These are phyloP conservation scores for Russula brevipes DNA, from an alignment of 768 basidiomycete species.

Conservation along the genomic window DNA sequence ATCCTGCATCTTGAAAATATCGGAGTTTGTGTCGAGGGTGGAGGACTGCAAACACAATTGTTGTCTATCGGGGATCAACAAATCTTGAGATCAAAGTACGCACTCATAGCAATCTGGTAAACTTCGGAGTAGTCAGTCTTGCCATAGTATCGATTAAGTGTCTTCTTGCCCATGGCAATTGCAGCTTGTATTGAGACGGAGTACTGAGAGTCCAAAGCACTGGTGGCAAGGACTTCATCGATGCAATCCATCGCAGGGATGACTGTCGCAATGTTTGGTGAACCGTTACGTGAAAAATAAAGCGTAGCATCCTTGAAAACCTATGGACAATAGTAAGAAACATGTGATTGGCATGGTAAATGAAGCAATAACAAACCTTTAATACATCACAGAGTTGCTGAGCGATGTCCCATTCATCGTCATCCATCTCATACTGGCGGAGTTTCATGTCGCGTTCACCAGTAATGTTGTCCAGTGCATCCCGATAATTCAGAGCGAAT, in stretches of 20 bases:
- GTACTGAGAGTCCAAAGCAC: too few relatives aligned
- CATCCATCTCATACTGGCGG: neutral
- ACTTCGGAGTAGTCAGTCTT: neutral
- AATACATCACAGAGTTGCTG: neutral
- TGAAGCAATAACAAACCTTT: neutral
- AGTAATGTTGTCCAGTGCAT: slow-evolving; percentile 26
- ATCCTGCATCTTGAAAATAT: too few relatives aligned
- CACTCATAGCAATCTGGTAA: neutral
- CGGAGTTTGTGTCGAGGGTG: too few relatives aligned
- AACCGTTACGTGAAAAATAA: neutral
- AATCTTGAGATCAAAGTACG: too few relatives aligned
- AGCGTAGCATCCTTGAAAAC: neutral
- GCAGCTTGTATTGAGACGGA: neutral
- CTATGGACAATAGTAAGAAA: neutral
- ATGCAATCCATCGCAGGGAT: neutral
- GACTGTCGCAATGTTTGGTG: neutral
- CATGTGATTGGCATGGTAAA: neutral
- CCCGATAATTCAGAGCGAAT: slow-evolving; percentile 31
- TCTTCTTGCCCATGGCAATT: neutral
- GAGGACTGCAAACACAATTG: too few relatives aligned
- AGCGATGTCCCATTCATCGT: neutral
- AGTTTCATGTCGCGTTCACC: neutral
- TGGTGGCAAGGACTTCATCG: neutral
- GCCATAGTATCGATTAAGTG: neutral
- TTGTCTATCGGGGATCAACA: too few relatives aligned